phyloP scores from a whole-genome alignment of 768 basidiomycete species.

The Chiua virens region DNA sequence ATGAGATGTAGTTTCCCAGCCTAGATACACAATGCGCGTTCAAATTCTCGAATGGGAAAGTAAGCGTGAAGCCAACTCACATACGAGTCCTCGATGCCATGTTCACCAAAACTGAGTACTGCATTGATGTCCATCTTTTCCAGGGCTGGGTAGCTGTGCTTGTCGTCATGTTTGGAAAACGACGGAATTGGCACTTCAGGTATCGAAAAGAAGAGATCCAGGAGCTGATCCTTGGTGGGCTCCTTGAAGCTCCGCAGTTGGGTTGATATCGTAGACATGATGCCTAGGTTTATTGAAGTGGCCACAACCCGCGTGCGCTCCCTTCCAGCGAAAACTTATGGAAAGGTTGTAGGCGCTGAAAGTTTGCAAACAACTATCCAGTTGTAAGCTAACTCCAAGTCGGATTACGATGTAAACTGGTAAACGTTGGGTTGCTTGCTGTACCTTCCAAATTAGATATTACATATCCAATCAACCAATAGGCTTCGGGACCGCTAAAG shows the following conservation, averaged over 20 bases:
- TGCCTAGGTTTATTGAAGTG: conserved; percentile 3
- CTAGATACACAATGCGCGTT: conserved; percentile 39
- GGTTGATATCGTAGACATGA: conserved; percentile 81
- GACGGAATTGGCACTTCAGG: conserved; percentile 42
- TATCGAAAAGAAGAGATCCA: conserved; percentile 84
- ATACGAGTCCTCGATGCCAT: conserved; percentile 90
- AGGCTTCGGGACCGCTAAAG: background rate
- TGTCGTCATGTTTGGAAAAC: conserved; percentile 20
- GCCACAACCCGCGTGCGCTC: background rate
- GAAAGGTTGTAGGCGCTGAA: background rate
- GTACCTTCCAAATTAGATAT: conserved; percentile 16
- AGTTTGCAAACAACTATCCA: background rate
- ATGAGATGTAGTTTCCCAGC: conserved; percentile 89
- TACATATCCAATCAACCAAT: no score
- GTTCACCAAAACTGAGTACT: conserved; percentile 73
- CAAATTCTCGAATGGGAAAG: background rate
- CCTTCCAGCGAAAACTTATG: background rate
- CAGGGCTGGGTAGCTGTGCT: conserved; percentile 37
- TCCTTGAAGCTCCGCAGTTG: conserved; percentile 92
- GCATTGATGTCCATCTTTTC: conserved; percentile 89
- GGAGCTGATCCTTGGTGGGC: conserved; percentile 84
- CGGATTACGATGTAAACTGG: conserved; percentile 2
- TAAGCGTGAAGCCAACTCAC: conserved; percentile 61
- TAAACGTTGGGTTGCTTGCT: conserved; percentile 1
- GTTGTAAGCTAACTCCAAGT: conserved; percentile 1